Evolutionary conservation across 345 rosid genomes (phyloP), one percentile per base, ranked within the genome.

Genomic region (Camelina hispida): DNA sequence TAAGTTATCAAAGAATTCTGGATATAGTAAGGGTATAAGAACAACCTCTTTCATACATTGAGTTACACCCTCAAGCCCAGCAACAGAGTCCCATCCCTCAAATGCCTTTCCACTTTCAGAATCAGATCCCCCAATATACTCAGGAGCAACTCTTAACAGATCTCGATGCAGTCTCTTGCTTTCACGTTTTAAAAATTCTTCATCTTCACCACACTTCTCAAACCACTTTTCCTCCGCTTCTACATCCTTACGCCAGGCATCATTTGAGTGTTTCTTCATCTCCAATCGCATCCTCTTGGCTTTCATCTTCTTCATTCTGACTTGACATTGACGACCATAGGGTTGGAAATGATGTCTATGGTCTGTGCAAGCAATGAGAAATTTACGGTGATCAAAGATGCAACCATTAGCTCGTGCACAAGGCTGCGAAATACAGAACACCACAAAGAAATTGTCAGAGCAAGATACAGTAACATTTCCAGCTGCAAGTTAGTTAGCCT

Each of bases 121-220:
- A 23, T 84, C 82, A 47, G 86, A 65, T 47, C 99, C 97, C 51
- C 99, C 99, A 50, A 95, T 90, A 72, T 95, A 95, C 68, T 85
- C 93, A 73, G 99, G 99, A 61, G 97, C 88, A 76, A 95, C 91
- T 88, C 99, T 87, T 81, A 86, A 81, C 59, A 95, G 80, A 87
- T 95, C 97, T 66, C 99, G 85, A 50, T 95, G 89, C 44, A 92
- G 92, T 75, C 97, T 92, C 85, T 87, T 95, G 85, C 93, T 88
- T 78, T 95, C 99, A 77, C 97, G 93, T 86, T 92, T 95, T 81
- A 95, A 66, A 79, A 95, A 95, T 78, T 95, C 99, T 79, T 95
- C 99, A 90, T 95, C 99, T 82, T 92, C 97, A 63, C 99, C 99
- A 73, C 97, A 95, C 81, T 92, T 89, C 76, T 92, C 99, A 82